phyloP scores from a whole-genome alignment of 164 flowering plant genomes.

The Sextonia rubra region DNA sequence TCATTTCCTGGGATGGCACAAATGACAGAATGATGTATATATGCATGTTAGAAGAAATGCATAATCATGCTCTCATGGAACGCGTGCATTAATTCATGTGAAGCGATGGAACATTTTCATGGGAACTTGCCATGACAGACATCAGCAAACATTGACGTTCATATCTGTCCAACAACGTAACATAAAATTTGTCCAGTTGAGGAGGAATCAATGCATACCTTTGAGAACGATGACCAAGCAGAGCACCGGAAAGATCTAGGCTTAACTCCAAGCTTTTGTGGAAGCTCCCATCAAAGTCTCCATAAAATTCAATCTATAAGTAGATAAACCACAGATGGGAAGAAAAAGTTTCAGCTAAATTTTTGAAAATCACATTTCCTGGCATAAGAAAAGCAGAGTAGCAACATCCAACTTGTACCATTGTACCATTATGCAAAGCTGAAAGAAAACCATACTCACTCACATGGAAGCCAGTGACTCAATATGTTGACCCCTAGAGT shows the following conservation, averaged over 20 bases:
- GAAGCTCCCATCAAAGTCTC: conserved; percentile 94
- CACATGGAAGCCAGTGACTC: too few relatives aligned
- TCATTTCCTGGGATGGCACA: not conserved
- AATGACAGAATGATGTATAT: not conserved
- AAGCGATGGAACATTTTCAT: not conserved
- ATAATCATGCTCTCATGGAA: not conserved
- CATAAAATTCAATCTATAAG: conserved; percentile 88
- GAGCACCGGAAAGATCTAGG: conserved; percentile 73
- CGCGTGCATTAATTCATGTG: not conserved
- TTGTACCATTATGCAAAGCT: too few relatives aligned
- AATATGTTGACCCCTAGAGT: too few relatives aligned
- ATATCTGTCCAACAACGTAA: not conserved
- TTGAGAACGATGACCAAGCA: conserved; percentile 90
- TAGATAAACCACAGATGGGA: not conserved
- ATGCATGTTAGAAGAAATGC: not conserved
- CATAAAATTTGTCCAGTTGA: not conserved
- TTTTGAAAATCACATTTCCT: not conserved
- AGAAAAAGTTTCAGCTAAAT: not conserved
- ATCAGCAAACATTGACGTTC: not conserved
- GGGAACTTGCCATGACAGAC: not conserved
- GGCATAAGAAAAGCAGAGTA: not conserved
- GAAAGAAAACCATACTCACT: too few relatives aligned
- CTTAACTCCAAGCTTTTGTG: conserved; percentile 77
- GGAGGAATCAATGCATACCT: conserved; percentile 41
- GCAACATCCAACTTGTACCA: too few relatives aligned